Evolutionary conservation across 768 basidiomycete species (phyloP).

Genomic region (Auriscalpium orientale): DNA sequence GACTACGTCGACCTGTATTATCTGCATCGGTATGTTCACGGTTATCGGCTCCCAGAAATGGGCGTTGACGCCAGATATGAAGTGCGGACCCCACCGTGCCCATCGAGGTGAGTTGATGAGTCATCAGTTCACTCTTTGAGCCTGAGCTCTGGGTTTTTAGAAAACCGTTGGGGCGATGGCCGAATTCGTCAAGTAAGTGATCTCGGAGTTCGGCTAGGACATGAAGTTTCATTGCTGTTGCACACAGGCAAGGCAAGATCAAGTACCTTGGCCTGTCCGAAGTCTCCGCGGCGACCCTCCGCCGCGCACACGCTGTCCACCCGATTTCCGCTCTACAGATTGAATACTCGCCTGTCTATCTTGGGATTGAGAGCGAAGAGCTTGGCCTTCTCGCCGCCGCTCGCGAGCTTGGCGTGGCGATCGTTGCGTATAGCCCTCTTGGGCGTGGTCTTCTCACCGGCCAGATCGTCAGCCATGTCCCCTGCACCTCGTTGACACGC

Average conservation of each 20-base stretch:
- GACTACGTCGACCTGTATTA: conserved; percentile 35
- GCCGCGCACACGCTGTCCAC: conserved; percentile 27
- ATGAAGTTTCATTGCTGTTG: neutral
- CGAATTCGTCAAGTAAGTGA: conserved; percentile 18
- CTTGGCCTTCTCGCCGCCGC: conserved; percentile 20
- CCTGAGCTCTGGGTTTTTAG: neutral
- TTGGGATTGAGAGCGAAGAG: conserved; percentile 23
- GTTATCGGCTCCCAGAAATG: neutral
- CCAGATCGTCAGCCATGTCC: conserved; percentile 14
- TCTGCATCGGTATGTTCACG: conserved; percentile 29
- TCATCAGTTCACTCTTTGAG: neutral
- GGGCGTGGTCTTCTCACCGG: conserved; percentile 26
- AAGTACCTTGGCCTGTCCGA: conserved; percentile 32
- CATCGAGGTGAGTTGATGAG: conserved; percentile 14
- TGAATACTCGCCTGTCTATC: conserved; percentile 25
- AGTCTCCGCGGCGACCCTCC: conserved; percentile 23
- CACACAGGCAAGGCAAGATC: conserved; percentile 25
- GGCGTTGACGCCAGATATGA: neutral
- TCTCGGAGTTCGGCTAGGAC: neutral
- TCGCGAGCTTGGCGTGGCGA: conserved; percentile 26
- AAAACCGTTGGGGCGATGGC: conserved; percentile 19
- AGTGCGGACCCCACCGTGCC: conserved; percentile 18
- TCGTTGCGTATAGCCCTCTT: conserved; percentile 29
- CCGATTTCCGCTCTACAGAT: conserved; percentile 26
- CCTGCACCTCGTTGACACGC: neutral